Percentiles rank a stretch among this genome's conserved stretches.
These are phyloP conservation scores for Radiomyces spectabilis DNA, from an alignment of 192 early-diverging fungal species.

Conservation along the genomic window DNA sequence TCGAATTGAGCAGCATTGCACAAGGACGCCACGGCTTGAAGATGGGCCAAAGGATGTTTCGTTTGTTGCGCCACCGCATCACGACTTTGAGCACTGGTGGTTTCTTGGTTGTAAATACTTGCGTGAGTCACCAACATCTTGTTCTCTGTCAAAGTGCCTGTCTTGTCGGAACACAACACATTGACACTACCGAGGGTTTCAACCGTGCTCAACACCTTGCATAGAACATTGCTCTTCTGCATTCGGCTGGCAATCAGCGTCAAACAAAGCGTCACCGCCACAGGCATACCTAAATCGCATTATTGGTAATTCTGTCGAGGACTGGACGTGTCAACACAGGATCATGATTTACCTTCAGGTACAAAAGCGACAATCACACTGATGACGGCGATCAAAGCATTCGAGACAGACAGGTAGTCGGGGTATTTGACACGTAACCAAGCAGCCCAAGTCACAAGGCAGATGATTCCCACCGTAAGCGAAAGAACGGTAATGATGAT, in stretches of 20 bases:
- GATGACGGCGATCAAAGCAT: constrained; percentile 43
- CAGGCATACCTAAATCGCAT: constrained; percentile 60
- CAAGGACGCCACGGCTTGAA: constrained; percentile 25
- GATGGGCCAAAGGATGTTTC: constrained; percentile 13
- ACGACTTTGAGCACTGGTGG: constrained; percentile 11
- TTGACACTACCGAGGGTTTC: constrained; percentile 82
- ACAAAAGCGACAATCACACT: constrained; percentile 68
- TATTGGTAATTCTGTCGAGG: neutral
- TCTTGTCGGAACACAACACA: constrained; percentile 80
- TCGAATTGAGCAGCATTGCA: constrained; percentile 70
- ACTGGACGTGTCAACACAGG: constrained; percentile 48
- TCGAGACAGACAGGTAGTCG: constrained; percentile 39
- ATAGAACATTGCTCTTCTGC: constrained; percentile 61
- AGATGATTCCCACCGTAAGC: constrained; percentile 38
- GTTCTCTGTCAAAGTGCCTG: constrained; percentile 84
- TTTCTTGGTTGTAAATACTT: constrained; percentile 32
- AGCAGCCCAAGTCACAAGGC: constrained; percentile 33
- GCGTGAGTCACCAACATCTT: constrained; percentile 56
- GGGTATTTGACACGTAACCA: constrained; percentile 53
- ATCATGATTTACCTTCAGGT: constrained; percentile 53
- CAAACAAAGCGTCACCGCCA: constrained; percentile 67
- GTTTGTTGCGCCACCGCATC: neutral
- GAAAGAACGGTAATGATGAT: constrained; percentile 54
- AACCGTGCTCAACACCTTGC: constrained; percentile 78
- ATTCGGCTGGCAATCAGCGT: constrained; percentile 71